Evolutionary conservation across 805 yeast genomes (phyloP), one percentile per base, ranked within the genome.

Genomic region (Candida coquimbonensis): DNA sequence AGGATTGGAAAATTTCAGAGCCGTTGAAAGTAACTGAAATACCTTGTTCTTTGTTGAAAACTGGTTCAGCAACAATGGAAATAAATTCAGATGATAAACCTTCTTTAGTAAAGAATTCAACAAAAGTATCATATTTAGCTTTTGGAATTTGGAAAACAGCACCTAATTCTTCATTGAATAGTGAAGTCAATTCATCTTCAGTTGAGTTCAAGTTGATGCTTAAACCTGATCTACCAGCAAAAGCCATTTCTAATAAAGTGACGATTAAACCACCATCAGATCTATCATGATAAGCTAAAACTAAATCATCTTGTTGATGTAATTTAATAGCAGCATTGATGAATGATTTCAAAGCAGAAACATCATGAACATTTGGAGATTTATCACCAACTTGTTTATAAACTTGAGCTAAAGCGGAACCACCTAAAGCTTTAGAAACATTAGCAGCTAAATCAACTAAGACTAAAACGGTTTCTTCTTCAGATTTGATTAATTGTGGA

Each of bases 241-340:
- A 93, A 0, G 96, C 96, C 98, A 93, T 93, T 70, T 93, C 99
- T 38, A 84, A 69, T 39, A 87, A 70, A 9, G 98, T 82, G 38
- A 85, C 81, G 48, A 90, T 69, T 60, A 91, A 72, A 62, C 99
- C 99, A 75, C 99, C 99, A 65, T 93, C 99, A 21, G 96, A 87
- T 59, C 91, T 75, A 66, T 93, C 99, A 62, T 93, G 99, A 69
- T 93, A 93, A 5, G 97, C 86, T 61, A 82, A 73, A 13, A 93
- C 90, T 38, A 75, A 49, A 42, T 77, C 56, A 32, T 57, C 73
- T 33, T 63, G 53, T 56, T 77, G 73, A 63, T 93, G 99, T 59
- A 93, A 73, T n/a, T 70, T 74, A 48, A 83, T 72, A 49, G 87
- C 68, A 13, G 95, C 72, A 40, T 74, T 69, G 60, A 93, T 73